Percentiles rank a stretch among this genome's conserved stretches.
Evolutionary conservation across 345 rosid genomes (phyloP).

Genomic region (Lepidium sativum): DNA sequence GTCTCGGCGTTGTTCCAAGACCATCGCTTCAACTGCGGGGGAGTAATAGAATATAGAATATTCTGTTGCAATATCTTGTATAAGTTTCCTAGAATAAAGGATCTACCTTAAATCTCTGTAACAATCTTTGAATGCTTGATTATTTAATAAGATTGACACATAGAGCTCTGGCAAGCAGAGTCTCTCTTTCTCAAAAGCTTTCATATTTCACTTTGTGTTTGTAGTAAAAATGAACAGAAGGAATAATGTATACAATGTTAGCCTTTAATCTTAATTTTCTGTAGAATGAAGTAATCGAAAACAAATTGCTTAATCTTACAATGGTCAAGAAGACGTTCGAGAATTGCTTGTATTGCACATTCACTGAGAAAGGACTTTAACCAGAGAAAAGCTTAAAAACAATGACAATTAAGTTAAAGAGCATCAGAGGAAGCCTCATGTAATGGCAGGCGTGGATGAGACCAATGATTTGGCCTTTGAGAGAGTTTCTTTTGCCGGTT

Average conservation of each 20-base stretch:
- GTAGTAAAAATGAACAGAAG: background rate
- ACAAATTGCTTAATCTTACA: background rate
- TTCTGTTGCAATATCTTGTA: no score
- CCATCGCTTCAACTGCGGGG: no score
- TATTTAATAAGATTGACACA: no score
- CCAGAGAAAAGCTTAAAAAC: constrained; percentile 27
- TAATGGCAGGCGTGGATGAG: constrained; percentile 32
- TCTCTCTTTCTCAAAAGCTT: no score
- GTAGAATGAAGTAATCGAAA: background rate
- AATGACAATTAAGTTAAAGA: constrained; percentile 25
- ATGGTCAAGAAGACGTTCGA: background rate
- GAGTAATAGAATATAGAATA: no score
- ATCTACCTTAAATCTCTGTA: no score
- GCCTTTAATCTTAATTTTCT: background rate
- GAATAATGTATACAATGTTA: constrained; percentile 2
- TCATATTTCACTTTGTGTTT: background rate
- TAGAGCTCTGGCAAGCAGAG: no score
- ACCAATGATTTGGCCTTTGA: constrained; percentile 32
- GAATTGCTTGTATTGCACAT: background rate
- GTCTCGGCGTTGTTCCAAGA: no score
- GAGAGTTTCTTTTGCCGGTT: constrained; percentile 27
- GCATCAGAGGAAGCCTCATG: constrained; percentile 33
- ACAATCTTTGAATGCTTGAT: no score
- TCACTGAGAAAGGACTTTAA: background rate
- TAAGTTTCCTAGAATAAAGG: no score